Evolutionary conservation across 2,329 filamentous ascomycete genomes (phyloP).

Genomic region (Neodidymelliopsis sp.): DNA sequence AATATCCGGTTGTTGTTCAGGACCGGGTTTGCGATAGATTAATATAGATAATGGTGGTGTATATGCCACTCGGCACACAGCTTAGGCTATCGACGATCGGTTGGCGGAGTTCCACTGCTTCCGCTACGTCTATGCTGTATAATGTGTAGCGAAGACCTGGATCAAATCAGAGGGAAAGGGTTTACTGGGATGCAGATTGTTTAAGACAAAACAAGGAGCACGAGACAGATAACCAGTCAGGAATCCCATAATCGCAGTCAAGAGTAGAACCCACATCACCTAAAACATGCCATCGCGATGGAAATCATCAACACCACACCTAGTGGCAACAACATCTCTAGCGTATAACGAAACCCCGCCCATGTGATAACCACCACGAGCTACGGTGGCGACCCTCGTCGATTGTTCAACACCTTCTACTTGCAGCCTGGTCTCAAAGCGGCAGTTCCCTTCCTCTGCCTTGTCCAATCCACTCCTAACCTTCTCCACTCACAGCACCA

Average conservation of each 20-base stretch:
- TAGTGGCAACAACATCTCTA: too few relatives aligned
- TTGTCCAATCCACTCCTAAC: slow-evolving; percentile 1
- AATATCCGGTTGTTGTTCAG: slow-evolving; percentile 1
- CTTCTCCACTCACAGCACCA: neutral
- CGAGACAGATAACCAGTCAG: too few relatives aligned
- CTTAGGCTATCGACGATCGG: neutral
- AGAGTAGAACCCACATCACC: too few relatives aligned
- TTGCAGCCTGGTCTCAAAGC: neutral
- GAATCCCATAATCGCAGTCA: too few relatives aligned
- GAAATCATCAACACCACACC: neutral
- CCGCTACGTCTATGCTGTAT: neutral
- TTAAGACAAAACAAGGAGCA: too few relatives aligned
- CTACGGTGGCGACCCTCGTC: slow-evolving; percentile 5
- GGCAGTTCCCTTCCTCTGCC: slow-evolving; percentile 6
- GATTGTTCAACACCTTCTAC: neutral
- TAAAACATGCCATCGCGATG: too few relatives aligned
- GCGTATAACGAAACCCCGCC: too few relatives aligned
- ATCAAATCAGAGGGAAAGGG: too few relatives aligned
- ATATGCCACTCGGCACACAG: neutral
- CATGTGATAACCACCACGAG: slow-evolving; percentile 1
- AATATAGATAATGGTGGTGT: neutral
- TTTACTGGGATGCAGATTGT: too few relatives aligned
- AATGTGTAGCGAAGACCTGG: too few relatives aligned
- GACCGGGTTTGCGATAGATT: neutral
- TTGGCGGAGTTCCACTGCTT: too few relatives aligned